These are phyloP conservation scores for Peniophora sp. DNA, from an alignment of 1,284 basidiomycete species.

Conservation along the genomic window DNA sequence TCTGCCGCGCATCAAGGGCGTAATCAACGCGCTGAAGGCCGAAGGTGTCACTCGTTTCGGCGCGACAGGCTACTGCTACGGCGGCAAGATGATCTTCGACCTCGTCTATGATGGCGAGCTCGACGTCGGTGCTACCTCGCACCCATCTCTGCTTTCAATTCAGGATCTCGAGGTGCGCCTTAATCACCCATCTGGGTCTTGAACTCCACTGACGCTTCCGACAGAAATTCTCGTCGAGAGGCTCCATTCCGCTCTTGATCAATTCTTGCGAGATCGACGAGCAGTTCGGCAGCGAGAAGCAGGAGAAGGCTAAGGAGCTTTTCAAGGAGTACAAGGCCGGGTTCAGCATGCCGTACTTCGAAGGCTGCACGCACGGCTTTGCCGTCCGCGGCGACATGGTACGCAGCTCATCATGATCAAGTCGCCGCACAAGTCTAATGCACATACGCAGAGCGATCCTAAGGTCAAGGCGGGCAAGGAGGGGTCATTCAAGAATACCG, in stretches of 20 bases:
- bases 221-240: conserved; percentile 34
- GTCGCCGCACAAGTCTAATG: too few species aligned
- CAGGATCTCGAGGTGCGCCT: conserved; percentile 42
- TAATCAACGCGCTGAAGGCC: conserved; percentile 47
- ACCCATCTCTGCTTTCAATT: conserved; percentile 61
- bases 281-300: conserved; percentile 40
- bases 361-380: conserved; percentile 46
- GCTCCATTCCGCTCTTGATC: conserved; percentile 53
- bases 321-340: conserved; percentile 43
- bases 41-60: conserved; percentile 51
- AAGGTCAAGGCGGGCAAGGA: conserved; percentile 18
- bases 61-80: conserved; percentile 67
- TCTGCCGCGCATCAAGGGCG: conserved; percentile 46
- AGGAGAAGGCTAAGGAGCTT: conserved; percentile 46
- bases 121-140: conserved; percentile 47
- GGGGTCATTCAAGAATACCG: conserved; percentile 16
- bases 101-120: conserved; percentile 56
- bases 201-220: not conserved
- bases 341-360: conserved; percentile 35
- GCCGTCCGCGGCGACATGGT: conserved; percentile 21
- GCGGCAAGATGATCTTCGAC: conserved; percentile 59
- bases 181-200: not conserved
- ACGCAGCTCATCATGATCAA: too few species aligned
- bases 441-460: conserved; percentile 8
- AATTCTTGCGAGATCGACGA: conserved; percentile 52